Percentiles rank a stretch among this genome's conserved stretches.
phyloP scores from a whole-genome alignment of 129 eudicot species.

The Helichrysum umbraculigerum region DNA sequence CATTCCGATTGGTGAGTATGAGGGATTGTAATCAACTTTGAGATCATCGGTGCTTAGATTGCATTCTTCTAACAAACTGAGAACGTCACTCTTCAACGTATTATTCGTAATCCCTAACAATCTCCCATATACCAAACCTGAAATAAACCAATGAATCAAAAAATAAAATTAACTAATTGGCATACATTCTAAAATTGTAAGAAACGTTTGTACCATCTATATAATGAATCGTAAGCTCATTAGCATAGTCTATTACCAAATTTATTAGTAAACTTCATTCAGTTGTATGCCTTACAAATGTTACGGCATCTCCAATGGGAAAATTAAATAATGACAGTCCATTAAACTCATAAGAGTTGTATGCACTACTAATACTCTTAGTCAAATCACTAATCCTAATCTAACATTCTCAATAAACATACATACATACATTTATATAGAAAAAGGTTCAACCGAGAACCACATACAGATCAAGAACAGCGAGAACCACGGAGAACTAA shows the following conservation, averaged over 20 bases:
- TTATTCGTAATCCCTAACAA: slow-evolving; percentile 44
- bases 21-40: slow-evolving; percentile 53
- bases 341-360: too few species aligned
- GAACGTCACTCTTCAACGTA: slow-evolving; percentile 62
- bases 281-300: too few species aligned
- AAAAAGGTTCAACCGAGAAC: too few species aligned
- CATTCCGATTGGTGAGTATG: slow-evolving; percentile 46
- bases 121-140: slow-evolving; percentile 59
- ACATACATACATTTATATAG: not conserved
- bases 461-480: too few species aligned
- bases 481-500: too few species aligned
- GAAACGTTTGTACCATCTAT: not conserved
- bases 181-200: not conserved
- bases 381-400: too few species aligned
- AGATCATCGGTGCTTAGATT: slow-evolving; percentile 50
- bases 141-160: slow-evolving; percentile 12
- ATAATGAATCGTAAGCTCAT: too few species aligned
- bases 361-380: too few species aligned
- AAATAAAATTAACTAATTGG: not conserved
- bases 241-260: too few species aligned
- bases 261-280: too few species aligned
- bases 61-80: slow-evolving; percentile 62
- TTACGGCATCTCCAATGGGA: too few species aligned
- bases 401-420: not conserved
- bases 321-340: too few species aligned